Conservation (phyloP, 2,329 filamentous ascomycete species). For the Curvularia sp. region DNA sequence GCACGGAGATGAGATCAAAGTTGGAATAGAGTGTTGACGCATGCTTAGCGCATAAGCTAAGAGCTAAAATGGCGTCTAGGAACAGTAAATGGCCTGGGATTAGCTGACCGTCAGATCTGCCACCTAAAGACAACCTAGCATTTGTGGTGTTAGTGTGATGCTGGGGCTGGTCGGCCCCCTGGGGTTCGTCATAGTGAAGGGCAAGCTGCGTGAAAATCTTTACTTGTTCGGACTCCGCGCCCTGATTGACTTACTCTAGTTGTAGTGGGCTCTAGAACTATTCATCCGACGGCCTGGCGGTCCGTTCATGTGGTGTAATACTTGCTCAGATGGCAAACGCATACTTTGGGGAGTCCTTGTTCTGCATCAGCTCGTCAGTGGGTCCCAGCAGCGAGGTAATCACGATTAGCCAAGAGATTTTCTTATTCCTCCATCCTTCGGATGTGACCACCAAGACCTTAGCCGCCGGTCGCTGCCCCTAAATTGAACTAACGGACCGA, state of each 20-base stretch:
- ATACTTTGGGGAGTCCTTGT: not conserved
- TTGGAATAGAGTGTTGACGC: conserved; percentile 43
- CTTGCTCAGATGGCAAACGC: conserved; percentile 5
- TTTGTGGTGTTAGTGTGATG: conserved; percentile 9
- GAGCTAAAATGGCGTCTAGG: conserved; percentile 27
- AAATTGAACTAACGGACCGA: conserved; percentile 1
- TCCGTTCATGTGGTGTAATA: conserved; percentile 29
- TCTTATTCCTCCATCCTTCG: not conserved
- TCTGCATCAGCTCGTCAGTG: not conserved
- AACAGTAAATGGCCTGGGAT: conserved; percentile 19
- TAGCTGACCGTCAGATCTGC: conserved; percentile 22
- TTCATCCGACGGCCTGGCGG: conserved; percentile 44
- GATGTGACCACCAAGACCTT: not conserved
- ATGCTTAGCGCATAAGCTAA: conserved; percentile 31
- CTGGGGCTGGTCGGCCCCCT: conserved; percentile 12
- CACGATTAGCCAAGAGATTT: conserved; percentile 1
- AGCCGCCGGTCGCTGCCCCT: not conserved
- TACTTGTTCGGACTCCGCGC: conserved; percentile 30
- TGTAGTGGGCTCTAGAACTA: conserved; percentile 23
- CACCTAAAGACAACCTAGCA: conserved; percentile 29
- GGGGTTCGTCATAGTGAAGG: conserved; percentile 19
- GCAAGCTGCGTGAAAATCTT: conserved; percentile 30
- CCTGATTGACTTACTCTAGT: conserved; percentile 21
- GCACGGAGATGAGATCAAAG: conserved; percentile 35
- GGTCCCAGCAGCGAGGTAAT: not conserved